phyloP scores from a whole-genome alignment of 306 rosid species.

The Herpetospermum pedunculosum region DNA sequence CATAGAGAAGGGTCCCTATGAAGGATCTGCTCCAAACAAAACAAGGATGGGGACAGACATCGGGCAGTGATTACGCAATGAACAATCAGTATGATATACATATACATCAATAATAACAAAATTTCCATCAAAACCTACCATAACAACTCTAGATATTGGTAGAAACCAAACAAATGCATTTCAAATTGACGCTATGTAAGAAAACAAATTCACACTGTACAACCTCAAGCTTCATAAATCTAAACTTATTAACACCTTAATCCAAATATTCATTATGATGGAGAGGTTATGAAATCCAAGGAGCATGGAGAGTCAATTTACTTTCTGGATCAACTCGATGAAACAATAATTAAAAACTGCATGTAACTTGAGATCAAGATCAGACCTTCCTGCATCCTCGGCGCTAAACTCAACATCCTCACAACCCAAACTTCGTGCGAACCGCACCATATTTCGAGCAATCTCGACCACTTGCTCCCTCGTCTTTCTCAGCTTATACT shows the following conservation, averaged over 20 bases:
- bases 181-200: not conserved
- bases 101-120: not conserved
- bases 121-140: not conserved
- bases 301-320: not conserved
- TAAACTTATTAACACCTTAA: not conserved
- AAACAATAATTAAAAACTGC: not conserved
- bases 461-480: conserved; percentile 53
- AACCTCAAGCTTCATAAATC: not conserved
- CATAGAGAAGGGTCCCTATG: not conserved
- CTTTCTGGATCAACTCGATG: not conserved
- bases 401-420: conserved; percentile 88
- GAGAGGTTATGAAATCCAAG: not conserved
- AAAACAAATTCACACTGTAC: not conserved
- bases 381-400: conserved; percentile 95
- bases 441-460: conserved; percentile 65
- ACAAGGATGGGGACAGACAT: not conserved
- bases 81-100: not conserved
- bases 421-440: conserved; percentile 81
- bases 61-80: not conserved
- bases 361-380: not conserved
- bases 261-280: not conserved
- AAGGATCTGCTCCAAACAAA: not conserved
- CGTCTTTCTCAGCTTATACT: conserved; percentile 62
- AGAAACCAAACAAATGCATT: not conserved
- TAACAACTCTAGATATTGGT: not conserved